These are phyloP conservation scores for Zygotorulaspora chibaensis DNA, from an alignment of 805 yeast genomes.

Conservation along the genomic window DNA sequence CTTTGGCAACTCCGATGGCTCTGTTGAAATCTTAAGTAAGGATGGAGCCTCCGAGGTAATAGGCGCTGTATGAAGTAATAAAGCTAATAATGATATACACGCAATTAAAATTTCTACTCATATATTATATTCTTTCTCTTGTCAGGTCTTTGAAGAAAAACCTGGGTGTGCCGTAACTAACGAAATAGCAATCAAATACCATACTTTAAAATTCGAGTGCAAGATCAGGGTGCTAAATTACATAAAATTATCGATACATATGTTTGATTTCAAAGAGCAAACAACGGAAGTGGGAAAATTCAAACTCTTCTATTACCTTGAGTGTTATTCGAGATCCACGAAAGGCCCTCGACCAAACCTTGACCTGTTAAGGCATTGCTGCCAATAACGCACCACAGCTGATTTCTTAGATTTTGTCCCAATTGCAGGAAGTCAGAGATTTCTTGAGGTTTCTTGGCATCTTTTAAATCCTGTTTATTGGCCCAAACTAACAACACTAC, in stretches of 20 bases:
- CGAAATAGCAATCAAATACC: too few species aligned
- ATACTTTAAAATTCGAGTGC: not conserved
- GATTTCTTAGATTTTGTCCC: slow-evolving; percentile 52
- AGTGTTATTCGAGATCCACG: slow-evolving; percentile 74
- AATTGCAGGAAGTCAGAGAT: slow-evolving; percentile 69
- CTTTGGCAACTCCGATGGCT: slow-evolving; percentile 83
- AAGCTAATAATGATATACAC: not conserved
- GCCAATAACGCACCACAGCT: slow-evolving; percentile 88
- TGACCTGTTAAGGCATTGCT: slow-evolving; percentile 87
- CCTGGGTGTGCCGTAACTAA: not conserved
- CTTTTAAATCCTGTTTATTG: slow-evolving; percentile 76
- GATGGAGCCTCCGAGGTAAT: slow-evolving; percentile 2
- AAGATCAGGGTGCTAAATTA: not conserved
- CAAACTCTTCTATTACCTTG: slow-evolving; percentile 15
- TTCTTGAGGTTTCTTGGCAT: slow-evolving; percentile 73
- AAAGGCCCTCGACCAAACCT: slow-evolving; percentile 81
- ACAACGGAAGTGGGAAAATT: not conserved
- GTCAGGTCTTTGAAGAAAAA: not conserved
- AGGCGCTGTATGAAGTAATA: not conserved
- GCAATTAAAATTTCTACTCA: not conserved
- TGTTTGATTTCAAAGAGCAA: not conserved
- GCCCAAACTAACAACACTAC: slow-evolving; percentile 82
- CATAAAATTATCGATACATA: slow-evolving; percentile 2
- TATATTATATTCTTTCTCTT: not conserved
- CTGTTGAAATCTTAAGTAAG: slow-evolving; percentile 36